phyloP scores from a whole-genome alignment of 805 yeast species.

The Yamadazyma philogaea region DNA sequence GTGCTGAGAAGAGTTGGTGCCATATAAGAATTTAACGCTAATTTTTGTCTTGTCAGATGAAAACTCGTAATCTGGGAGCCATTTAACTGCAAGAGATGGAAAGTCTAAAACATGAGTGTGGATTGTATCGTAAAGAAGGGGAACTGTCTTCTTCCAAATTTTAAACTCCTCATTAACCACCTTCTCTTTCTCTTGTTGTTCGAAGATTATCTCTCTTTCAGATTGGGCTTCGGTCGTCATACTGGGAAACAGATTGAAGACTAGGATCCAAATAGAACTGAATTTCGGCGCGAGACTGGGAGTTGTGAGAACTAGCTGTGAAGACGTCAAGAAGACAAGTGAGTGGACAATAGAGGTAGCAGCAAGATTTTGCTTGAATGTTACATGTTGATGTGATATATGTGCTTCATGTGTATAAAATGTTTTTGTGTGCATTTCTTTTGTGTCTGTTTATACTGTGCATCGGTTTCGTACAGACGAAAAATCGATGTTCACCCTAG shows the following conservation, averaged over 20 bases:
- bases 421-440: too few relatives aligned
- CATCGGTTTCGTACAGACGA: too few relatives aligned
- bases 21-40: conserved; percentile 41
- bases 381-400: too few relatives aligned
- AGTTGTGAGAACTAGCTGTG: background rate
- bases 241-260: background rate
- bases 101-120: conserved; percentile 65
- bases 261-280: background rate
- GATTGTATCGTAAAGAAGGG: conserved; percentile 69
- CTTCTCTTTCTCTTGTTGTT: conserved; percentile 58
- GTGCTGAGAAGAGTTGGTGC: conserved; percentile 44
- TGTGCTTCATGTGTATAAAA: too few relatives aligned
- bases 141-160: conserved; percentile 82
- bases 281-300: background rate
- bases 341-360: too few relatives aligned
- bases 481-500: too few relatives aligned
- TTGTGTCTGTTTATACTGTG: too few relatives aligned
- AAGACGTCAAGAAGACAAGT: too few relatives aligned
- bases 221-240: conserved; percentile 17
- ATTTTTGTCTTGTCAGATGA: conserved; percentile 30
- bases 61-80: conserved; percentile 50
- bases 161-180: conserved; percentile 70
- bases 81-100: conserved; percentile 70
- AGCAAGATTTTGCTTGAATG: too few relatives aligned
- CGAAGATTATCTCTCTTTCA: conserved; percentile 35